phyloP scores from a whole-genome alignment of 768 basidiomycete species.

The Termitomyces sp. region DNA sequence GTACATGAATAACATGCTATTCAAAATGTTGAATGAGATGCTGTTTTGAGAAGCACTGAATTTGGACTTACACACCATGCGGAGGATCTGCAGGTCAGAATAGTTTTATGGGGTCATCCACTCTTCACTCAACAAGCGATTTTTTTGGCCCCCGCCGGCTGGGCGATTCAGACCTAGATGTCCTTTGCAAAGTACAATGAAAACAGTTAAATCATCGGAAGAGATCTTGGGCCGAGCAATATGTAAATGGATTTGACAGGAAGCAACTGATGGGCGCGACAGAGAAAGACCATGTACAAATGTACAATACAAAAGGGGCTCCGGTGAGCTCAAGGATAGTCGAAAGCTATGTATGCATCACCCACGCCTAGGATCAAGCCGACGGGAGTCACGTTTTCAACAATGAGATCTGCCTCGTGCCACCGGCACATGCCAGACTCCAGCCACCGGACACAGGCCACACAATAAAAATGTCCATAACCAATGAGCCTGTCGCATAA shows the following conservation, averaged over 20 bases:
- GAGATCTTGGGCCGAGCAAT: not conserved
- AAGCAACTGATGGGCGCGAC: not conserved
- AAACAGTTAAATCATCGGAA: not conserved
- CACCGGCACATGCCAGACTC: not conserved
- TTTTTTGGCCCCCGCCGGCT: not conserved
- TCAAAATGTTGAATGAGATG: not conserved
- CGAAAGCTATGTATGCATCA: slow-evolving; percentile 10
- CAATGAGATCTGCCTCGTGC: slow-evolving; percentile 13
- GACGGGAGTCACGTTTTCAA: slow-evolving; percentile 4
- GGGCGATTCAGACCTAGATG: not conserved
- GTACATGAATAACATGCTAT: too few species aligned
- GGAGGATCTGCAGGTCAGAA: not conserved
- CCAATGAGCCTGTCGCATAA: not conserved
- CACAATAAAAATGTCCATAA: not conserved
- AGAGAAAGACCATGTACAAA: not conserved
- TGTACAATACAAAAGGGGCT: not conserved
- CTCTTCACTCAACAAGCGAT: not conserved
- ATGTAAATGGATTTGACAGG: not conserved
- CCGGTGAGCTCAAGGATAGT: not conserved
- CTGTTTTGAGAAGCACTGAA: not conserved
- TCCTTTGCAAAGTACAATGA: not conserved
- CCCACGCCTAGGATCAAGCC: not conserved
- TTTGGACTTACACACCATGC: not conserved
- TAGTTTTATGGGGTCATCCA: not conserved
- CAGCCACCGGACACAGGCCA: not conserved